phyloP scores from a whole-genome alignment of 1,284 basidiomycete genomes.

The Crocinoboletus sp. region DNA sequence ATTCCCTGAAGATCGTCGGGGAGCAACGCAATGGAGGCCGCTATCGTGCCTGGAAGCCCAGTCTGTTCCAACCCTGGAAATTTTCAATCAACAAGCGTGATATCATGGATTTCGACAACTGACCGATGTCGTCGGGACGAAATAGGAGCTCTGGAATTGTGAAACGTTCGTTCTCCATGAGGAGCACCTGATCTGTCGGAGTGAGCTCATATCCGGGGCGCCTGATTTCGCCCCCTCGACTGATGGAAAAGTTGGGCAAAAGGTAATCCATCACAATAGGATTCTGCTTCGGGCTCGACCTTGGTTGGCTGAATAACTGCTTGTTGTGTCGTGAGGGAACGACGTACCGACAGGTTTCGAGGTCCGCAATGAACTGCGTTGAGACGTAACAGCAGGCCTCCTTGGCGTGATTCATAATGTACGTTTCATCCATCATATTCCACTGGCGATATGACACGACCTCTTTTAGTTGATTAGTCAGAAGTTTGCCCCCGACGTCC shows the following conservation, averaged over 20 bases:
- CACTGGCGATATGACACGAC: slow-evolving; percentile 92
- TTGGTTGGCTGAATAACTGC: slow-evolving; percentile 27
- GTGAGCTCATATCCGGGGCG: slow-evolving; percentile 46
- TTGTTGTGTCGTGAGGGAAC: slow-evolving; percentile 14
- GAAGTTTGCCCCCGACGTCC: slow-evolving; percentile 89
- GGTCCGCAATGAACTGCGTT: slow-evolving; percentile 65
- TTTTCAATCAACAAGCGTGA: slow-evolving; percentile 3
- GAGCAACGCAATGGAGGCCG: slow-evolving; percentile 66
- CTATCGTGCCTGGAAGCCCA: slow-evolving; percentile 74
- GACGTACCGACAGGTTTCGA: slow-evolving; percentile 76
- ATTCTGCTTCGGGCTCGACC: slow-evolving; percentile 51
- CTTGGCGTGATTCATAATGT: slow-evolving; percentile 90
- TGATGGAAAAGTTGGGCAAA: slow-evolving; percentile 80
- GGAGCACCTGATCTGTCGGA: slow-evolving; percentile 74
- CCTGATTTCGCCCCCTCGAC: slow-evolving; percentile 66
- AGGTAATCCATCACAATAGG: slow-evolving; percentile 83
- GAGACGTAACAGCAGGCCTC: slow-evolving; percentile 86
- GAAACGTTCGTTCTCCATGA: slow-evolving; percentile 89
- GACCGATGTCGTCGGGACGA: slow-evolving; percentile 84
- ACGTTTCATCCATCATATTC: slow-evolving; percentile 97
- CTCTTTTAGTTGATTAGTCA: slow-evolving; percentile 94
- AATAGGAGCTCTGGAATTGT: slow-evolving; percentile 87
- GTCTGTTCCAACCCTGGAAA: slow-evolving; percentile 72
- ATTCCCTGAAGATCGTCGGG: slow-evolving; percentile 80
- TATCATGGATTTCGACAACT: slow-evolving; percentile 25